Base-by-base conservation (phyloP, 2,329 filamentous ascomycete species). In the Aspergillus sp. region DNA sequence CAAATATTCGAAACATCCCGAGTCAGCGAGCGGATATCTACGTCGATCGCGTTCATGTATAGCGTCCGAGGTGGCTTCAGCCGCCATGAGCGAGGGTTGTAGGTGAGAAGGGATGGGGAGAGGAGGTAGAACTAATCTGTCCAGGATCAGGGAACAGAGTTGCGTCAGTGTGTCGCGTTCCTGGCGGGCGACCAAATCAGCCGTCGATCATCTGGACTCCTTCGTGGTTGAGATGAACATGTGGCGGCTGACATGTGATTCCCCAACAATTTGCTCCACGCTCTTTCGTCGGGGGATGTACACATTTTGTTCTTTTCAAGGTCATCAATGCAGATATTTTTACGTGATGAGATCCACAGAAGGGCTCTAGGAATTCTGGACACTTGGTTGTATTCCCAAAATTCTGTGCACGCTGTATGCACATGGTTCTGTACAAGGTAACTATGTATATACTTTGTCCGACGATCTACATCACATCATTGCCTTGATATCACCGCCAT, bases 401-500 rank as follows among this genome's bases (percentile, higher is more conserved):
- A 30, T 11, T 30, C 26, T 30, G 9, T 8, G 8, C 26, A 7
- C 22, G 22, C 22, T 1, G 22, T 22, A 30, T 30, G 10, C 26
- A 4, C 3, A 8, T 30, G 26, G 9, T 30, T 30, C 26, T 9
- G 8, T 30, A 30, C 26, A 30, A 30, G 26, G 26, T 7, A 30
- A 30, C 26, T 7, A 30, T 7, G 22, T 7, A 35, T 7, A 4
- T 38, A 17, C 11, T 38, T n/a, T 3, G 16, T 38, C 14, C 35
- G 10, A n/a, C 35, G 26, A 30, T 24, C 35, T n/a, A 10, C 17
- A 42, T 61, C 60, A 71, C 61, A 71, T 57, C 62, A 66, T 68
- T 24, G 64, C 62, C 47, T 67, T 70, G 48, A 59, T 16, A 49
- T 73, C 69, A 11, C 69, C 69, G n/a, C 60, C 59, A 54, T 73